These are phyloP conservation scores for Bremia lactucae DNA, from an alignment of 352 stramenopile species.

Conservation along the genomic window DNA sequence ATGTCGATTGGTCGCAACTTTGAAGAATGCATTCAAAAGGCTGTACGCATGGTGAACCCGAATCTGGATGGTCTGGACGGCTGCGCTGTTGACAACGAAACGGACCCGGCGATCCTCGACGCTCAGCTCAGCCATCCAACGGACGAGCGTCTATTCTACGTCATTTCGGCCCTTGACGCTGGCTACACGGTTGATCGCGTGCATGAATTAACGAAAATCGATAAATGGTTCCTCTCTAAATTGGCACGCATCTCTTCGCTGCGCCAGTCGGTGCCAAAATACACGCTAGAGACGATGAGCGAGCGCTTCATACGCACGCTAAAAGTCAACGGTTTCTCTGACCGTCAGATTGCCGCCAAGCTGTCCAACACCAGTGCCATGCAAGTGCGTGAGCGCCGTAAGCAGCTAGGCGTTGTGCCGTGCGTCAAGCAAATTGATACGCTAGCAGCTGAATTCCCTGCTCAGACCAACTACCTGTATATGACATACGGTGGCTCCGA, in stretches of 20 bases:
- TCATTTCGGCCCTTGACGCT: conserved; percentile 79
- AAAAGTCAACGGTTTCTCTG: conserved; percentile 91
- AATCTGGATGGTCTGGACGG: conserved; percentile 77
- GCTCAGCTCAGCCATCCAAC: conserved; percentile 77
- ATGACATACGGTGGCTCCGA: conserved; percentile 91
- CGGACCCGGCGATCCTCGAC: conserved; percentile 61
- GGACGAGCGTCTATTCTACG: conserved; percentile 78
- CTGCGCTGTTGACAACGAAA: conserved; percentile 53
- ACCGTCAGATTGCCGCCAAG: conserved; percentile 84
- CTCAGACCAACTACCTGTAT: conserved; percentile 96
- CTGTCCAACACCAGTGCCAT: conserved; percentile 71
- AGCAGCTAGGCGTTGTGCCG: conserved; percentile 73
- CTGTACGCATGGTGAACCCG: conserved; percentile 94
- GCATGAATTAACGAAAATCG: conserved; percentile 98
- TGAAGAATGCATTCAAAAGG: conserved; percentile 96
- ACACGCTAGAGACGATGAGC: conserved; percentile 33
- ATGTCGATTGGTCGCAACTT: conserved; percentile 95
- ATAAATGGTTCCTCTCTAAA: conserved; percentile 98
- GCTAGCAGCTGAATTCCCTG: conserved; percentile 92
- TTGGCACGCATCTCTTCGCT: conserved; percentile 80
- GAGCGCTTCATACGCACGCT: conserved; percentile 43
- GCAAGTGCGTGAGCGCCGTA: conserved; percentile 72
- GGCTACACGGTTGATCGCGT: conserved; percentile 91
- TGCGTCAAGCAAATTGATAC: conserved; percentile 96
- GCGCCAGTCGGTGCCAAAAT: conserved; percentile 70